Evolutionary conservation across 495 filamentous ascomycete species (phyloP), one percentile per base, ranked within the genome.

Genomic region (Xylaria telfairii): DNA sequence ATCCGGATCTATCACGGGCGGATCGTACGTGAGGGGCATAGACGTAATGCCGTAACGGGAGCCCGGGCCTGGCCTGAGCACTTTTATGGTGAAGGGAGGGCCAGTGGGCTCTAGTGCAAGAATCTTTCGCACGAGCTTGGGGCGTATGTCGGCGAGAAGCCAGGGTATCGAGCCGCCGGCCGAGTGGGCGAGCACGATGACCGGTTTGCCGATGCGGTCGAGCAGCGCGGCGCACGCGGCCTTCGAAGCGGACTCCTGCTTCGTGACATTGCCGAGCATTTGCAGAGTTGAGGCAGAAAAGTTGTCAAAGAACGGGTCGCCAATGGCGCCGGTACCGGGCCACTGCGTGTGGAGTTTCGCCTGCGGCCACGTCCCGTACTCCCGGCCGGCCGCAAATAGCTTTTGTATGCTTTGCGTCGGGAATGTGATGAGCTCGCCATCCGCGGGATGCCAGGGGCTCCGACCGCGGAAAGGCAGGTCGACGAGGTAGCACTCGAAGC

Each of bases 41-140:
- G 84, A 78, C 0, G 85, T 79, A 30, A 90, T 75, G 6, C 86
- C 87, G 57, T 81, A 88, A 0, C 76, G 70, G 4, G 81, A 73
- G 0, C 77, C 51, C 0, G 63, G 66, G 24, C 77, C 72, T 28
- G 69, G 42, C 56, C 70, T 76, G 21, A 74, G 65, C 30, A 78
- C 74, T 21, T 78, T 72, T 6, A 81, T 74, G 42, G 73, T 74
- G 71, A 87, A 88, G 0, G 87, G 87, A 15, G 87, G 86, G 21
- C 88, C 87, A 3, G 77, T 74, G 0, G 88, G 89, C 76, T 90
- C 89, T 24, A 91, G 71, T 0, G 81, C 81, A 21, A 89, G 74
- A 44, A 89, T 81, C 12, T 75, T 80, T 32, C 81, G 79, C 30
- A 90, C 83, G 12, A 84, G 78, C 0, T 81, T 49, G 10, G 85